Conservation (phyloP, 331 rosid species). For the Rosa hybrid region DNA sequence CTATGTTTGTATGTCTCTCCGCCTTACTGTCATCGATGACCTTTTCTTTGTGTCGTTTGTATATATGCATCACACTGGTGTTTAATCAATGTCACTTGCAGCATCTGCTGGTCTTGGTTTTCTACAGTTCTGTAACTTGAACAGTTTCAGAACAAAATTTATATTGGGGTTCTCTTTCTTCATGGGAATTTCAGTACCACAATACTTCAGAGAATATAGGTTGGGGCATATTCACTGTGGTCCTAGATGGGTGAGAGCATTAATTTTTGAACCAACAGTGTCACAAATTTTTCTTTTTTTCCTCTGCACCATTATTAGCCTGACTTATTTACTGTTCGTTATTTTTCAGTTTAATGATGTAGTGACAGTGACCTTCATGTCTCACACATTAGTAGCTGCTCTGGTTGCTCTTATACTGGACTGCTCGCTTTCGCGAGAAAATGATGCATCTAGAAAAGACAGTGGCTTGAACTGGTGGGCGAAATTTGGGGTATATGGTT, state of each 20-base stretch:
- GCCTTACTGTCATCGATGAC: neutral
- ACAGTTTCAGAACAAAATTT: conserved; percentile 81
- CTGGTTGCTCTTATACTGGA: conserved; percentile 46
- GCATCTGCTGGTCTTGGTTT: conserved; percentile 87
- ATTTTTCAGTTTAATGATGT: conserved; percentile 52
- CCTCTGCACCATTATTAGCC: neutral
- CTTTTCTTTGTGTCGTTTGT: neutral
- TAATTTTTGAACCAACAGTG: conserved; percentile 12
- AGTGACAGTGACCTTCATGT: conserved; percentile 59
- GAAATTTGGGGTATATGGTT: conserved; percentile 55
- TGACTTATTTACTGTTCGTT: conserved; percentile 1
- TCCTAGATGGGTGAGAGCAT: conserved; percentile 63
- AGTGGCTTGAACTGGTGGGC: conserved; percentile 68
- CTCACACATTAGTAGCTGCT: conserved; percentile 68
- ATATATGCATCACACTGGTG: neutral
- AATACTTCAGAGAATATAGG: conserved; percentile 67
- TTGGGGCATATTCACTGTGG: conserved; percentile 26
- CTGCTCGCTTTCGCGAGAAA: conserved; percentile 36
- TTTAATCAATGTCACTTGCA: conserved; percentile 17
- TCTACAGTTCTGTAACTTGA: conserved; percentile 87
- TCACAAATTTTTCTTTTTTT: no score
- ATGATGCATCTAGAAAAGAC: conserved; percentile 42
- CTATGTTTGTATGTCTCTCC: conserved; percentile 52
- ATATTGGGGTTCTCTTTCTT: conserved; percentile 78
- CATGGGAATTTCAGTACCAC: conserved; percentile 81